Percentiles rank a stretch among this genome's conserved stretches.
phyloP scores from a whole-genome alignment of 2,329 filamentous ascomycete genomes.

The Aciculosporium take region DNA sequence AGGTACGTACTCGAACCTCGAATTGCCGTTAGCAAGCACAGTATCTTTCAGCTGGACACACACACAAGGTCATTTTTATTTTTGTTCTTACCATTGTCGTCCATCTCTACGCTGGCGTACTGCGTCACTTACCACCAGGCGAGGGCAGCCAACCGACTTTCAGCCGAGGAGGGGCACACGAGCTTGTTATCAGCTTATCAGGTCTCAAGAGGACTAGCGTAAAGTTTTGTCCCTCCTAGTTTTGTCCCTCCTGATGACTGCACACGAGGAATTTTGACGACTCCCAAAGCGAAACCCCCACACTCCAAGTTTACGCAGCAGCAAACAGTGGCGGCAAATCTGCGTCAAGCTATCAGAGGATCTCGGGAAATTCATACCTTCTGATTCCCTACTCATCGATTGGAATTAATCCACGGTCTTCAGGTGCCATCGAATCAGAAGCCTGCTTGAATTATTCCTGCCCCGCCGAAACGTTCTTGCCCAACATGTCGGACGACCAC shows the following conservation, averaged over 20 bases:
- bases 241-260: too few relatives aligned
- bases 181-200: conserved; percentile 25
- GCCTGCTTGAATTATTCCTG: conserved; percentile 6
- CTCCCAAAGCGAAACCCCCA: conserved; percentile 19
- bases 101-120: too few relatives aligned
- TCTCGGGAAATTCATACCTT: neutral
- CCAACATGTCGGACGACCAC: conserved; percentile 41
- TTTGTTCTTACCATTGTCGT: too few relatives aligned
- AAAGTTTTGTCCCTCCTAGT: conserved; percentile 20
- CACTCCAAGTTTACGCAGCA: conserved; percentile 6
- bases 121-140: neutral
- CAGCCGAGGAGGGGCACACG: conserved; percentile 21
- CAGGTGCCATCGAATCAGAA: neutral
- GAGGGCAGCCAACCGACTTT: conserved; percentile 12
- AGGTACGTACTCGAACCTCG: too few relatives aligned
- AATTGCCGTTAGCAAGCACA: too few relatives aligned
- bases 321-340: neutral
- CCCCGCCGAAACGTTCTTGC: conserved; percentile 14
- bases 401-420: neutral
- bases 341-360: neutral
- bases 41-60: too few relatives aligned
- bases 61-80: too few relatives aligned
- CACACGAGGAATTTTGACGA: conserved; percentile 30
- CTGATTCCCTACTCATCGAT: neutral
- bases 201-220: conserved; percentile 21